Evolutionary conservation across 2,329 filamentous ascomycete genomes (phyloP).

Genomic region (Calonectria hawksworthii): DNA sequence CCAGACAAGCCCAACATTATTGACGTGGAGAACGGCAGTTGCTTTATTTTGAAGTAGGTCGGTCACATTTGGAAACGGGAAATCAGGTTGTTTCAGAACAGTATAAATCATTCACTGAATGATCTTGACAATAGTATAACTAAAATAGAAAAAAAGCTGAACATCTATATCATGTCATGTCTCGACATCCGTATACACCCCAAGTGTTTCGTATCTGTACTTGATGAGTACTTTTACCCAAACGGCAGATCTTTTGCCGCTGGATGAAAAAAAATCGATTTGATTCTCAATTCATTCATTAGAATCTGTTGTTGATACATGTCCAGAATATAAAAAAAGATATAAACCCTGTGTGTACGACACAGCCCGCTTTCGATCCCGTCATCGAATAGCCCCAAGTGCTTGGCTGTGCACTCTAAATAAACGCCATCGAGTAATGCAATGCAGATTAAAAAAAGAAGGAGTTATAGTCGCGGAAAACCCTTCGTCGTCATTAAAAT

Average conservation of each 20-base stretch:
- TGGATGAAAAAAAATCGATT: background rate
- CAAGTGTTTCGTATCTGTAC: conserved; percentile 3
- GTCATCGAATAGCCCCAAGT: background rate
- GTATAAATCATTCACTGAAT: conserved; percentile 3
- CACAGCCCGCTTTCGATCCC: background rate
- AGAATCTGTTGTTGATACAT: conserved; percentile 11
- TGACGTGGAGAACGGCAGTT: conserved; percentile 34
- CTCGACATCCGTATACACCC: conserved; percentile 2
- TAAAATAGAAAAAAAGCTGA: background rate
- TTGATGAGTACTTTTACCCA: conserved; percentile 1
- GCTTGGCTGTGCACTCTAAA: background rate
- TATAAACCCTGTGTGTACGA: background rate
- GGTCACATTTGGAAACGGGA: background rate
- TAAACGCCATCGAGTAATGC: conserved; percentile 17
- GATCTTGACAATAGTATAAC: background rate
- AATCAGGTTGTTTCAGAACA: background rate
- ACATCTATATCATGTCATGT: conserved; percentile 6
- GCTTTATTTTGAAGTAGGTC: conserved; percentile 28
- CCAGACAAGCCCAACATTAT: conserved; percentile 21
- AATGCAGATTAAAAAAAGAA: conserved; percentile 4
- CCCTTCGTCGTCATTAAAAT: background rate
- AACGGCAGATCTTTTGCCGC: background rate
- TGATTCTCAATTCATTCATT: conserved; percentile 1
- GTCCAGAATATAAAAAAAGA: background rate
- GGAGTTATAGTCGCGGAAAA: background rate